Percentiles rank a stretch among this genome's conserved stretches.
Conservation (phyloP, 345 rosid species). For the Excoecaria cochinchinensis region DNA sequence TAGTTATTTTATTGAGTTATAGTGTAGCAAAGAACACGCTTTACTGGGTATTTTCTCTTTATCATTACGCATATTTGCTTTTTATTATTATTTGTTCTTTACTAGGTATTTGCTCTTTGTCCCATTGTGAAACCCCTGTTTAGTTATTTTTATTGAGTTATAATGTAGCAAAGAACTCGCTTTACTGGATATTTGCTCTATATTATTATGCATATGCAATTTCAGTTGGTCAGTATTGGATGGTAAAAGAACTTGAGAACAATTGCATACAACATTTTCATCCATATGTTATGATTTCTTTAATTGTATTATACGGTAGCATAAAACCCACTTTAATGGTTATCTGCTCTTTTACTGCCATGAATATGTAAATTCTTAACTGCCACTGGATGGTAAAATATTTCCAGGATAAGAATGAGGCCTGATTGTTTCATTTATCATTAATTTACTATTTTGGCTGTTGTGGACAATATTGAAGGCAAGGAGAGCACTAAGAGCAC, state of each 20-base stretch:
- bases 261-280: background rate
- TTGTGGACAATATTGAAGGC: slow-evolving; percentile 23
- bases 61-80: no score
- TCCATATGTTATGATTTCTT: background rate
- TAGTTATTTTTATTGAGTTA: no score
- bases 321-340: background rate
- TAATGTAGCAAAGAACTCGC: no score
- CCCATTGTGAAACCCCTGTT: background rate
- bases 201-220: no score
- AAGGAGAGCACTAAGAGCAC: slow-evolving; percentile 37
- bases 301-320: background rate
- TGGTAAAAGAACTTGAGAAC: no score
- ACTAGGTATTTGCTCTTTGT: no score
- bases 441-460: background rate
- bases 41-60: no score
- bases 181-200: no score
- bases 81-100: no score
- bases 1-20: no score
- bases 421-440: background rate
- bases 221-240: no score
- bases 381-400: background rate
- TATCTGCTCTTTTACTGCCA: background rate
- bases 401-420: background rate
- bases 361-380: background rate
- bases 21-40: no score